phyloP scores from a whole-genome alignment of 2,329 filamentous ascomycete genomes.

The Fusarium sarcochroum region DNA sequence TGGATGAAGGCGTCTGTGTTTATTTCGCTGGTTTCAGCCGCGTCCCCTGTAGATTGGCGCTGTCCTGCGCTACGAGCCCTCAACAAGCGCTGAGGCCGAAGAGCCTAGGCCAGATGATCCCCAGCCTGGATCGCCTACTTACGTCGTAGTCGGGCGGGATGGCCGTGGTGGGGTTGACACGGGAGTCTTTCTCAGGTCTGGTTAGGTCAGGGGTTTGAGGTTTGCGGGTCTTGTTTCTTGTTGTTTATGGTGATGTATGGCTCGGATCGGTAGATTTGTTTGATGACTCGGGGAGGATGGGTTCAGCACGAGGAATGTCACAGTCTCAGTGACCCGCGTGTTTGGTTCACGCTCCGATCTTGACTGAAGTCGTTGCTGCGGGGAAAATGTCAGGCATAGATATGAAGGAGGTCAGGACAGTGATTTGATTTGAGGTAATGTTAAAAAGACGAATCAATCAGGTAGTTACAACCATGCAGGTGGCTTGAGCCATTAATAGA shows the following conservation, averaged over 20 bases:
- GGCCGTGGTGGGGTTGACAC: slow-evolving; percentile 38
- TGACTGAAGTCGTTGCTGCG: slow-evolving; percentile 23
- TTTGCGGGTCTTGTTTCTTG: slow-evolving; percentile 26
- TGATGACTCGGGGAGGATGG: slow-evolving; percentile 4
- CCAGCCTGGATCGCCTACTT: slow-evolving; percentile 23
- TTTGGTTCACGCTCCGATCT: slow-evolving; percentile 17
- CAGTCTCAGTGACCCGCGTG: slow-evolving; percentile 38
- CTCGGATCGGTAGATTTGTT: background rate
- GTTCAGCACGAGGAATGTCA: slow-evolving; percentile 30
- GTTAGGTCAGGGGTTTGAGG: slow-evolving; percentile 41
- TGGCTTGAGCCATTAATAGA: slow-evolving; percentile 33
- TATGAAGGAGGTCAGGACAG: slow-evolving; percentile 21
- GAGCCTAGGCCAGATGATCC: slow-evolving; percentile 38
- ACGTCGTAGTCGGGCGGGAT: slow-evolving; percentile 41
- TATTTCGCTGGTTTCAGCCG: slow-evolving; percentile 40
- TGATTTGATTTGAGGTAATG: slow-evolving; percentile 28
- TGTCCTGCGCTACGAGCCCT: slow-evolving; percentile 22
- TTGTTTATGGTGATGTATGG: slow-evolving; percentile 3
- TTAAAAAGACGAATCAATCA: slow-evolving; percentile 27
- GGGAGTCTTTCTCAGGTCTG: slow-evolving; percentile 26
- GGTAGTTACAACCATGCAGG: slow-evolving; percentile 4
- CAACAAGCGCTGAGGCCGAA: slow-evolving; percentile 15
- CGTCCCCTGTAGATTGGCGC: slow-evolving; percentile 26
- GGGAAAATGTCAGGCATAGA: slow-evolving; percentile 34
- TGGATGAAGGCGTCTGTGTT: slow-evolving; percentile 34